Evolutionary conservation across 495 filamentous ascomycete genomes (phyloP).

Genomic region (Neurospora sublineolata): DNA sequence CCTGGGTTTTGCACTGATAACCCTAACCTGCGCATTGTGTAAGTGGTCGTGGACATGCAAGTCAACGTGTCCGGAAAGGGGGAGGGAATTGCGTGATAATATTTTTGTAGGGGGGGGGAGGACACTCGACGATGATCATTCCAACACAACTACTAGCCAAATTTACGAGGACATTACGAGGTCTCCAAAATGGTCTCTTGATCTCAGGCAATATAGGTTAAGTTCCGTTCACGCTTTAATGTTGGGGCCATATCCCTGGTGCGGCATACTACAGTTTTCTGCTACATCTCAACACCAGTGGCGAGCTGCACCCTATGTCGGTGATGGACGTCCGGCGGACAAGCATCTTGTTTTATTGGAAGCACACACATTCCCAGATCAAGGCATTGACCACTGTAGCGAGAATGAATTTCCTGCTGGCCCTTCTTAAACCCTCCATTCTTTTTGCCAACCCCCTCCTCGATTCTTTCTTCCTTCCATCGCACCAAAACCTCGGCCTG

Average conservation of each 20-base stretch:
- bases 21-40: neutral
- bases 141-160: neutral
- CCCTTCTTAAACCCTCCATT: neutral
- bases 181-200: too few species aligned
- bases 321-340: neutral
- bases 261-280: neutral
- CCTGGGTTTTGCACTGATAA: neutral
- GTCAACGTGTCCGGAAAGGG: neutral
- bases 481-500: neutral
- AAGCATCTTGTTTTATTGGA: neutral
- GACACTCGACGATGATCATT: neutral
- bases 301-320: neutral
- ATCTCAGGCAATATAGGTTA: too few species aligned
- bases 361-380: neutral
- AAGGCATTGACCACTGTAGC: neutral
- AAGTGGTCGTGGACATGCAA: neutral
- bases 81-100: neutral
- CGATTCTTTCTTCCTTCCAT: neutral
- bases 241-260: neutral
- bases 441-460: neutral
- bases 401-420: neutral
- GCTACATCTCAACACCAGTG: neutral
- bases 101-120: neutral
- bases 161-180: too few species aligned
- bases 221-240: too few species aligned